These are phyloP conservation scores for Fusarium oxysporum DNA, from an alignment of 2,329 filamentous ascomycete genomes.

Conservation along the genomic window DNA sequence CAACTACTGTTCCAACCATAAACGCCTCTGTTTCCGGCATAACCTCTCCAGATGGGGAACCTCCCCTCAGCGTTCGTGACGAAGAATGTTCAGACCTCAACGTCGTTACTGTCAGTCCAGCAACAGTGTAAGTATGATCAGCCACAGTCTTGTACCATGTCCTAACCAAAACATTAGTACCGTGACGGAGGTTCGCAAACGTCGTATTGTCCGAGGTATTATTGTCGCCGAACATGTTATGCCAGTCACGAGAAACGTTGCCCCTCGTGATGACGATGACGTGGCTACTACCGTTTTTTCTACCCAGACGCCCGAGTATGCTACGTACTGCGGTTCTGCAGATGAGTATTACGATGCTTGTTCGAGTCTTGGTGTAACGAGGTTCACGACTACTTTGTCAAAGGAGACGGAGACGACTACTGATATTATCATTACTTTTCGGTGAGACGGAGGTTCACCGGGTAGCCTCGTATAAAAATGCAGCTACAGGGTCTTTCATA, in stretches of 20 bases:
- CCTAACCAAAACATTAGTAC: neutral
- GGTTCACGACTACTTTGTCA: neutral
- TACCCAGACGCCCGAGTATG: neutral
- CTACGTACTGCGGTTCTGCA: neutral
- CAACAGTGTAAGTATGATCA: neutral
- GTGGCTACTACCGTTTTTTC: neutral
- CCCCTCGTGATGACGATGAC: neutral
- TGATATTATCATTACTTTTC: rapidly evolving
- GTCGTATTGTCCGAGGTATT: no score
- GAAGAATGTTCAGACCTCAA: neutral
- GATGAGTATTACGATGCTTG: neutral
- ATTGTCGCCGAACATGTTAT: neutral
- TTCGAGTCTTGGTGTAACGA: neutral
- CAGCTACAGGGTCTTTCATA: rapidly evolving
- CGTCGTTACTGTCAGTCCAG: neutral
- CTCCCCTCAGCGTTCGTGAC: neutral
- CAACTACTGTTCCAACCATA: neutral
- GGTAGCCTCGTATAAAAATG: rapidly evolving
- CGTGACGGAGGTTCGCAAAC: neutral
- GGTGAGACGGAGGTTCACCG: neutral
- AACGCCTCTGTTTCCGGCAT: neutral
- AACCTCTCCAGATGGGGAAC: neutral
- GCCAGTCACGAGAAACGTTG: neutral
- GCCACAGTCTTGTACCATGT: rapidly evolving
- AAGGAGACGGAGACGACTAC: neutral